Percentiles rank a stretch among this genome's conserved stretches.
These are phyloP conservation scores for Cladosporium sp. DNA, from an alignment of 2,329 filamentous ascomycete species.

Conservation along the genomic window DNA sequence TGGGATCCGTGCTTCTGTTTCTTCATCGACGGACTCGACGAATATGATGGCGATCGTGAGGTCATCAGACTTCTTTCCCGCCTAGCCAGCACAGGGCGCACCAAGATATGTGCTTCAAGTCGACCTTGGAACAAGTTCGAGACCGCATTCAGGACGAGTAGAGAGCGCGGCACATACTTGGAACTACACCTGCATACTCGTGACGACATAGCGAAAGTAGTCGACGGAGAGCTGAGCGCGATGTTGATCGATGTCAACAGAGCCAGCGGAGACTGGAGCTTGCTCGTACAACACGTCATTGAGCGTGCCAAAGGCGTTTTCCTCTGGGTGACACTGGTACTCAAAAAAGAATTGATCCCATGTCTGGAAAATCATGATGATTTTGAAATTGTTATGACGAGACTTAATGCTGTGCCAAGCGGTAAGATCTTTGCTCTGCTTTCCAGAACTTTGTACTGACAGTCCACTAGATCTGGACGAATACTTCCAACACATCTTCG, in stretches of 20 bases:
- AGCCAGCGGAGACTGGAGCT: background rate
- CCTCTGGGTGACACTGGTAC: background rate
- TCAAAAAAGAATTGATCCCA: background rate
- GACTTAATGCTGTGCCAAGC: background rate
- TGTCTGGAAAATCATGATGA: background rate
- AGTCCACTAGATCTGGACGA: background rate
- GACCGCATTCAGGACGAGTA: background rate
- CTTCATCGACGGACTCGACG: conserved; percentile 5
- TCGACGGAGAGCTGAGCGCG: background rate
- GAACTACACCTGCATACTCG: background rate
- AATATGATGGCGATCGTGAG: background rate
- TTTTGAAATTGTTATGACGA: background rate
- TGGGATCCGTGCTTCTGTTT: background rate
- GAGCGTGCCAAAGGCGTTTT: conserved; percentile 3
- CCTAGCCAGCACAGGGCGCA: background rate
- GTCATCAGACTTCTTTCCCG: background rate
- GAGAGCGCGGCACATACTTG: background rate
- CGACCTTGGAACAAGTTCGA: conserved; percentile 9
- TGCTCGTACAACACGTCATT: background rate
- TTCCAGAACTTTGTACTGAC: background rate
- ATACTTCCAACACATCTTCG: background rate
- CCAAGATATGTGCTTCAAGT: conserved; percentile 9
- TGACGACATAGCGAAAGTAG: background rate
- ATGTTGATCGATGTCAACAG: background rate
- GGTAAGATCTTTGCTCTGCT: background rate